phyloP scores from a whole-genome alignment of 1,139 yeast genomes.

The Pichia sp. region DNA sequence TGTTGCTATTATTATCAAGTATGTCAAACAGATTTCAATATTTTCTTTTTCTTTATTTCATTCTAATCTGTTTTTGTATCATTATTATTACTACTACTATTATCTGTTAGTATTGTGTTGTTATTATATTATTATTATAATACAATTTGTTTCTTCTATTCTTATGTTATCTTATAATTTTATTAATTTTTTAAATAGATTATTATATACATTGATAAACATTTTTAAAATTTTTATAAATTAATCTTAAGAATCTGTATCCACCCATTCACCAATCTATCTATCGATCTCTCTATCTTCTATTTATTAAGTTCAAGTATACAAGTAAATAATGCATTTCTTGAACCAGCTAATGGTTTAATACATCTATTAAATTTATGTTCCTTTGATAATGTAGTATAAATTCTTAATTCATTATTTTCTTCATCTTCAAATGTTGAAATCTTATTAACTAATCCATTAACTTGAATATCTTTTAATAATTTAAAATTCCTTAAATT shows the following conservation, averaged over 20 bases:
- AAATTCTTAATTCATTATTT: constrained; percentile 41
- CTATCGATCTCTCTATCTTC: neutral
- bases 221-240: neutral
- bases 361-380: constrained; percentile 86
- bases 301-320: constrained; percentile 24
- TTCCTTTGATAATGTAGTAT: constrained; percentile 72
- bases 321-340: constrained; percentile 47
- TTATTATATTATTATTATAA: neutral
- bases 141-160: neutral
- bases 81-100: neutral
- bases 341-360: constrained; percentile 36
- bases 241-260: no score
- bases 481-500: constrained; percentile 54
- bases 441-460: constrained; percentile 69
- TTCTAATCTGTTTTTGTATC: neutral
- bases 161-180: neutral
- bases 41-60: neutral
- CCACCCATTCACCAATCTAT: no score
- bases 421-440: constrained; percentile 51
- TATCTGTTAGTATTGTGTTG: neutral
- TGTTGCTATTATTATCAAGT: neutral
- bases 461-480: constrained; percentile 51
- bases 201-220: neutral
- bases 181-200: neutral
- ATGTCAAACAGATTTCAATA: neutral